Base-by-base conservation (phyloP, 2,329 filamentous ascomycete species). In the Aspergillus sp. region DNA sequence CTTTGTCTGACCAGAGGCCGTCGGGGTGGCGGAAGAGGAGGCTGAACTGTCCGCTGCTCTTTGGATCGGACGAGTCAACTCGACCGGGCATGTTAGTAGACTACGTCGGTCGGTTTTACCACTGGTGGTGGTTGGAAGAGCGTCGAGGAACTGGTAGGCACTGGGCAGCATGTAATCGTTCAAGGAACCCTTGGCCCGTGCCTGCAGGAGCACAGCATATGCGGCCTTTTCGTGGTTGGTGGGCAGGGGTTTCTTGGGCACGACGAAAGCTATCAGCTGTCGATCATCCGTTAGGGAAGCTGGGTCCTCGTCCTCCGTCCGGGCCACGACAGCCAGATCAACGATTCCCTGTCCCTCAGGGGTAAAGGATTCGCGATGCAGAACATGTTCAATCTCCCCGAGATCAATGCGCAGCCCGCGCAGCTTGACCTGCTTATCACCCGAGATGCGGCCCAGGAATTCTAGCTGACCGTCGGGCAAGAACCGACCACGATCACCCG, bases 321-420 rank as follows among this genome's bases (percentile, higher is more conserved):
- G 53, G 19, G 53, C 53, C 7, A 55, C 30, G 8, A 55, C 53
- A 13, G 39, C 39, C 39, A 47, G 30, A 5, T 47, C 39, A 8
- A 47, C 23, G n/a, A 47, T 15, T 0, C 38, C 38, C 15, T 38
- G 12, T 5, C 39, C 53, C 9, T 41, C 25, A 3, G 39, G 10
- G 17, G 25, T 55, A 17, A 30, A 43, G 9, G 39, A 41, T 8
- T 48, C 39, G 17, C 28, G 19, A 13, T 32, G 30, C n/a, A 55
- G n/a, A 6, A 28, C 45, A 45, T 58, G 48, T 8, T 58, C 55
- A 2, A 58, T 25, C n/a, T 59, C 57, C 3, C 39, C 39, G 4
- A 59, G 39, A 19, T 59, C 57, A 13, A 59, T 54, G 30, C 57
- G 57, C 19, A 47, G 49, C 13, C 57, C 57, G 9, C 57, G 57